Percentiles rank a stretch among this genome's conserved stretches.
Conservation (phyloP, 108 stramenopile genomes). For the Bacterosira constricta region DNA sequence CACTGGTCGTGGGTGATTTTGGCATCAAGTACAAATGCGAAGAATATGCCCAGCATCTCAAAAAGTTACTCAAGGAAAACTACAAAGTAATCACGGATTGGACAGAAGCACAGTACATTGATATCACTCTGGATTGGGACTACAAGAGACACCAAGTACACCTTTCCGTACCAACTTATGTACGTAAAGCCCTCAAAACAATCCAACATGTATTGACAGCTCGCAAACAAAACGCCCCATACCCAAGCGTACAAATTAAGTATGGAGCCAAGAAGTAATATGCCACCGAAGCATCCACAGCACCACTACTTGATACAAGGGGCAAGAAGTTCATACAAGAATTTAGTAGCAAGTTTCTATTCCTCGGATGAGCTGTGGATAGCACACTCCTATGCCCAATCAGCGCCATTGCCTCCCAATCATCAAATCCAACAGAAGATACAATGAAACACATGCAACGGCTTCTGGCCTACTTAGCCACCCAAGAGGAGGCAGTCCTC, state of each 20-base stretch:
- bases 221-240: constrained; percentile 45
- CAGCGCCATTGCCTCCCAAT: constrained; percentile 45
- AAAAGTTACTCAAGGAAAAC: constrained; percentile 24
- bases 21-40: constrained; percentile 19
- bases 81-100: too few relatives aligned
- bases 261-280: constrained; percentile 54
- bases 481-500: constrained; percentile 48
- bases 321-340: too few relatives aligned
- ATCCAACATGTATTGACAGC: constrained; percentile 44
- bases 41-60: constrained; percentile 49
- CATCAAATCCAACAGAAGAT: constrained; percentile 22
- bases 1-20: too few relatives aligned
- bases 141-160: constrained; percentile 38
- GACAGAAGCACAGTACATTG: constrained; percentile 36
- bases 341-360: too few relatives aligned
- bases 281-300: constrained; percentile 17
- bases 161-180: constrained; percentile 53
- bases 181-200: constrained; percentile 33
- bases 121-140: too few relatives aligned
- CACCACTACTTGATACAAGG: constrained; percentile 48
- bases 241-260: constrained; percentile 21
- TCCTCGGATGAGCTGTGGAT: too few relatives aligned
- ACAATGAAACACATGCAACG: constrained; percentile 23
- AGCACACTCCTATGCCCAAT: constrained; percentile 50
- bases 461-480: constrained; percentile 53